Evolutionary conservation across 208 protist species (phyloP), one percentile per base, ranked within the genome.

Genomic region (Wallacemonas sp.): DNA sequence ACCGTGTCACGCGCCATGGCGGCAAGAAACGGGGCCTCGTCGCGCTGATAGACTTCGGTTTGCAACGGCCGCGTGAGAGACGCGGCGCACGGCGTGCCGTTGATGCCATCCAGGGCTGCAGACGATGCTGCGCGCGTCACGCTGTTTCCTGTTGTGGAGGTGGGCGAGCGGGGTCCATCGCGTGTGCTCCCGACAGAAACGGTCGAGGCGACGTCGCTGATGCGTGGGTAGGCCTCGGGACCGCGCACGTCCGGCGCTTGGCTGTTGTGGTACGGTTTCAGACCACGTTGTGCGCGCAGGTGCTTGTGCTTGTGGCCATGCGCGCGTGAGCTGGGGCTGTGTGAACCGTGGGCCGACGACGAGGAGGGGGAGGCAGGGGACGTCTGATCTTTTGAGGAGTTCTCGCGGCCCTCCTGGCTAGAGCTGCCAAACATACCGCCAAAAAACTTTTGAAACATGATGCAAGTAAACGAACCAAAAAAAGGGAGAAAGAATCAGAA

Each of bases 181-280:
- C 17, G 47, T 4, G 24, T n/a, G 21, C 21, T 55, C 21, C 21
- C 8, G 9, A 32, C 6, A 16, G 47, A 55, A 6, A 32, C 21
- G 30, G 21, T 49, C 5, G 19, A 39, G 2, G 17, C 56, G 33
- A 17, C 46, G 34, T 71, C 65, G 34, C 52, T 36, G 2, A 21
- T 34, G 2, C 46, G 21, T 14, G 2, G 23, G 29, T 24, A 19
- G n/a, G 17, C 26, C 4, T 19, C 52, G 8, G 12, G 38, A 2
- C 19, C 41, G 5, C 23, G 21, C 2, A 27, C 16, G 24, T 19
- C 17, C 2, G 60, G 60, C n/a, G 44, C 66, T 27, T 69, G 61
- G 33, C 73, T 78, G 58, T 65, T 74, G 57, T 72, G 73, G 32
- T 78, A 78, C 21, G 73, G 73, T 1, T 58, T 58, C 30, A 58